Evolutionary conservation across 2,329 filamentous ascomycete genomes (phyloP).

Genomic region (Raffaelea albimanens): DNA sequence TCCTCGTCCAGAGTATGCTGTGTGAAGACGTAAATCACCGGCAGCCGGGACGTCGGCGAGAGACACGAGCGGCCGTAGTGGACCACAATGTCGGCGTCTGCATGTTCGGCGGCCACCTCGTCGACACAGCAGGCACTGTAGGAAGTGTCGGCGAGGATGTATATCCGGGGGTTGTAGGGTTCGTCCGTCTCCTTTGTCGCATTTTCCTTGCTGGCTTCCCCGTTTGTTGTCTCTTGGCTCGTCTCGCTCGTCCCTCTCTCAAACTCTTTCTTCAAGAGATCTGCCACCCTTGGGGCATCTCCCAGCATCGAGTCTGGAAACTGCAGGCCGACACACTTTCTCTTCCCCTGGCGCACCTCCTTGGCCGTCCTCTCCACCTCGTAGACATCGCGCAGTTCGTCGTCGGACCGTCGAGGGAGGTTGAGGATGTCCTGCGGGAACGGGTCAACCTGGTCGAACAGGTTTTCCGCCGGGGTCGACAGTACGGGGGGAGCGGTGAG

Average conservation of each 20-base stretch:
- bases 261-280: conserved; percentile 40
- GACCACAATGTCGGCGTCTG: conserved; percentile 80
- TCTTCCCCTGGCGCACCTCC: conserved; percentile 64
- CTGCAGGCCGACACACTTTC: conserved; percentile 77
- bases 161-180: conserved; percentile 39
- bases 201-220: not conserved
- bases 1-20: conserved; percentile 57
- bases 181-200: conserved; percentile 3
- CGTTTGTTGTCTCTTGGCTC: not conserved
- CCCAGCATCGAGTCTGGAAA: conserved; percentile 89
- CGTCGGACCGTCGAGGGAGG: conserved; percentile 38
- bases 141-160: conserved; percentile 88
- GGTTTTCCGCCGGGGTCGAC: conserved; percentile 52
- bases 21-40: conserved; percentile 88
- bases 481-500: conserved; percentile 48
- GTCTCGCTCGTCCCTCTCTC: conserved; percentile 8
- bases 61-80: conserved; percentile 92
- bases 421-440: conserved; percentile 16
- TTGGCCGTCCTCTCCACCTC: conserved; percentile 72
- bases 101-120: conserved; percentile 91
- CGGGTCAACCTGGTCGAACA: conserved; percentile 43
- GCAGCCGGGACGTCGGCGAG: conserved; percentile 77
- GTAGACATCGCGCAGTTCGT: conserved; percentile 68
- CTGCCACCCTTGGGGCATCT: conserved; percentile 74
- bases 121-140: conserved; percentile 97